Evolutionary conservation across 129 eudicot species (phyloP).

Genomic region (Tanacetum coccineum): DNA sequence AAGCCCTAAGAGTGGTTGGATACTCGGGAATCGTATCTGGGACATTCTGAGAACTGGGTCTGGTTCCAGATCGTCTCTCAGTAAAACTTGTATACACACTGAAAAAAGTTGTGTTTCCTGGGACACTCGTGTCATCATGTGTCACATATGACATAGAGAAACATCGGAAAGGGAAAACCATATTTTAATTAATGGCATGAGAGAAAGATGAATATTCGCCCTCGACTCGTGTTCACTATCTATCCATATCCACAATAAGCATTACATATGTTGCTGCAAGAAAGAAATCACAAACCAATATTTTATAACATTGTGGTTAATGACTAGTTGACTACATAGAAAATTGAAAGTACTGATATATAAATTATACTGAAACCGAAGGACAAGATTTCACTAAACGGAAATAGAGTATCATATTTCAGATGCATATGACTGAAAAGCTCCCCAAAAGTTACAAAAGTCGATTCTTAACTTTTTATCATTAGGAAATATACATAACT

Average conservation of each 20-base stretch:
- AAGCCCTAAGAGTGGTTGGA: slow-evolving; percentile 46
- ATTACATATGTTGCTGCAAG: slow-evolving; percentile 5
- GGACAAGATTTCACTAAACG: not conserved
- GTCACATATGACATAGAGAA: not conserved
- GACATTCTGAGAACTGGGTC: slow-evolving; percentile 37
- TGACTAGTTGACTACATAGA: slow-evolving; percentile 11
- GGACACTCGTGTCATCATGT: not conserved
- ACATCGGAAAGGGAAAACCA: slow-evolving; percentile 22
- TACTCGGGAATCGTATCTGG: slow-evolving; percentile 41
- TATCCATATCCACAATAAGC: slow-evolving; percentile 8
- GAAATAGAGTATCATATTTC: not conserved
- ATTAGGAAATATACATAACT: no score
- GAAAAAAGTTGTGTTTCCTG: not conserved
- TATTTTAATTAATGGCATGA: slow-evolving; percentile 4
- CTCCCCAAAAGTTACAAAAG: not conserved
- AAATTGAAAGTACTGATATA: not conserved
- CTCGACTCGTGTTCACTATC: slow-evolving; percentile 14
- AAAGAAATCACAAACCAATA: not conserved
- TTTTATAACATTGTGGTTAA: not conserved
- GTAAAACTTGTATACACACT: slow-evolving; percentile 15
- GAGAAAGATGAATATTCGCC: slow-evolving; percentile 10
- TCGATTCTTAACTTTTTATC: no score
- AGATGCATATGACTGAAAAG: not conserved
- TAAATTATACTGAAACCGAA: no score
- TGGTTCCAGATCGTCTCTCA: slow-evolving; percentile 34